phyloP scores from a whole-genome alignment of 2,329 filamentous ascomycete species.

The Niveomyces coronatus region DNA sequence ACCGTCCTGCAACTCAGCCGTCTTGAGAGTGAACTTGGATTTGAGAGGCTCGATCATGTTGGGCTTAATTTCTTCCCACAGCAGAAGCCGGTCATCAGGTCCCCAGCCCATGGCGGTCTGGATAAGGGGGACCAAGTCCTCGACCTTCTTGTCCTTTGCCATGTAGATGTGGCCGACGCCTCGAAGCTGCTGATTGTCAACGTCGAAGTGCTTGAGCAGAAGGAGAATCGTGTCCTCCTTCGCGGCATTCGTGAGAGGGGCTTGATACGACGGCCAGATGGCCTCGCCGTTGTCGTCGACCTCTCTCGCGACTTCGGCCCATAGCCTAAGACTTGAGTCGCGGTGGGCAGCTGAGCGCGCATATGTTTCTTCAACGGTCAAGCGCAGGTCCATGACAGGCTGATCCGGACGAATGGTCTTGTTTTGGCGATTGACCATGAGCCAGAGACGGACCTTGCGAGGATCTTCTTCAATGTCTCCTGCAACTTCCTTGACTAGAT shows the following conservation, averaged over 20 bases:
- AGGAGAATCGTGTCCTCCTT: slow-evolving; percentile 64
- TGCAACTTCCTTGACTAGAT: slow-evolving; percentile 63
- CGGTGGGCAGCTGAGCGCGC: slow-evolving; percentile 44
- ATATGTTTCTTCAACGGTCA: slow-evolving; percentile 64
- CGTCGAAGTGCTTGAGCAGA: slow-evolving; percentile 88
- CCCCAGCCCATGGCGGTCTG: slow-evolving; percentile 79
- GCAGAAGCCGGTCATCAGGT: slow-evolving; percentile 48
- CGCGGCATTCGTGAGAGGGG: slow-evolving; percentile 44
- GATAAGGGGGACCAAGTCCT: slow-evolving; percentile 71
- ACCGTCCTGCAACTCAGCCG: slow-evolving; percentile 91
- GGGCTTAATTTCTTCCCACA: slow-evolving; percentile 97
- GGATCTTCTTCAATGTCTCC: slow-evolving; percentile 58
- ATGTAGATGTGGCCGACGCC: slow-evolving; percentile 83
- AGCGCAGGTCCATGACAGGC: slow-evolving; percentile 65
- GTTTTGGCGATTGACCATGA: slow-evolving; percentile 98
- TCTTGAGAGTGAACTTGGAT: slow-evolving; percentile 75
- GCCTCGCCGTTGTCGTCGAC: slow-evolving; percentile 57
- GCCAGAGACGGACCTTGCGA: slow-evolving; percentile 72
- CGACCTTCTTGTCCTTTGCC: slow-evolving; percentile 75
- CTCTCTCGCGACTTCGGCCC: slow-evolving; percentile 70
- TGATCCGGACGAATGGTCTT: slow-evolving; percentile 90
- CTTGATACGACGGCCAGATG: slow-evolving; percentile 57
- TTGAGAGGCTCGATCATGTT: slow-evolving; percentile 96
- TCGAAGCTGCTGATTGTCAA: slow-evolving; percentile 59
- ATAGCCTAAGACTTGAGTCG: slow-evolving; percentile 69